phyloP scores from a whole-genome alignment of 257 asterid species.

The Lithospermum erythrorhizon region DNA sequence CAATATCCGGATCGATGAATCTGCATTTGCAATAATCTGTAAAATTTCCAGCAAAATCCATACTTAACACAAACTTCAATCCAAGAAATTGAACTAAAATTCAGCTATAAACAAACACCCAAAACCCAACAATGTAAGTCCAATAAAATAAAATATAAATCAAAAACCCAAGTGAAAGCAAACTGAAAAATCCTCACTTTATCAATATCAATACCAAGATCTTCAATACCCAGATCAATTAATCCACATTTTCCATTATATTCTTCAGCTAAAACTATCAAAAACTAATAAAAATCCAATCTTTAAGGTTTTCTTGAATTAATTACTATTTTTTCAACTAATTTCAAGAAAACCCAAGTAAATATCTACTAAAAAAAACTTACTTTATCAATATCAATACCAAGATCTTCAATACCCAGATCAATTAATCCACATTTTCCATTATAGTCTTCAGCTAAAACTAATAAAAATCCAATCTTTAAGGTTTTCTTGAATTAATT shows the following conservation, averaged over 20 bases:
- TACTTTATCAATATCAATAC: conserved; percentile 27
- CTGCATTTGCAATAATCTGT: not conserved
- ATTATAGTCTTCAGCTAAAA: not conserved
- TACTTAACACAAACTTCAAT: conserved; percentile 13
- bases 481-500: not conserved
- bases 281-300: not conserved
- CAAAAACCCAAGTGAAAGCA: too few relatives aligned
- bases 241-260: not conserved
- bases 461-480: not conserved
- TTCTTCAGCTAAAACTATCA: not conserved
- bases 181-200: not conserved
- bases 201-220: conserved; percentile 43
- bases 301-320: too few relatives aligned
- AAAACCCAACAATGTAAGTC: not conserved
- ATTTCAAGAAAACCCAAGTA: too few relatives aligned
- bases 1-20: conserved; percentile 21
- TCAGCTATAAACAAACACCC: conserved; percentile 10
- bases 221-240: conserved; percentile 31
- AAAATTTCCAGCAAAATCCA: conserved; percentile 7
- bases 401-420: conserved; percentile 51
- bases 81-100: conserved; percentile 4
- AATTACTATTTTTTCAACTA: too few relatives aligned
- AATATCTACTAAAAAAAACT: too few relatives aligned
- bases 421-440: not conserved
- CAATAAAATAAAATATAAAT: too few relatives aligned